Percentiles rank a stretch among this genome's conserved stretches.
phyloP scores from a whole-genome alignment of 208 protist species.

The Crithidia expoeki region DNA sequence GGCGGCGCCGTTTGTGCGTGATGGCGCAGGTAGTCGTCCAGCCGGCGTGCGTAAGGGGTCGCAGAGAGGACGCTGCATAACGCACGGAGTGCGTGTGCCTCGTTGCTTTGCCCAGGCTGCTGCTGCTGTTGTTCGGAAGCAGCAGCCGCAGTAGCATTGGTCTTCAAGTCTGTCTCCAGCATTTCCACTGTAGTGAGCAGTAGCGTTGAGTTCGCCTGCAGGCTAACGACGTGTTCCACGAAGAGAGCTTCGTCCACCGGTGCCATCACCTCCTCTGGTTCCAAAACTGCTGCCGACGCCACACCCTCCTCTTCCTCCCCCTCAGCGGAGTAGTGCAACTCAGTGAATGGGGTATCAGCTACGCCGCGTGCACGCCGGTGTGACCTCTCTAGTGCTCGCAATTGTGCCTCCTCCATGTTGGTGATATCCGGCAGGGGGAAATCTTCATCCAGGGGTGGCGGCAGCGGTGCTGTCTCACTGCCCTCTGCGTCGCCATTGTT shows the following conservation, averaged over 20 bases:
- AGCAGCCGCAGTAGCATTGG: neutral
- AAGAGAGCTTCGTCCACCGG: constrained; percentile 72
- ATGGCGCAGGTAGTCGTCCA: constrained; percentile 36
- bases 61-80: constrained; percentile 14
- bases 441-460: constrained; percentile 52
- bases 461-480: constrained; percentile 23
- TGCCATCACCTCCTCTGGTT: constrained; percentile 51
- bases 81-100: neutral
- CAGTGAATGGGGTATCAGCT: constrained; percentile 2
- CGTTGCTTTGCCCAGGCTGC: constrained; percentile 7
- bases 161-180: constrained; percentile 20
- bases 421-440: constrained; percentile 62
- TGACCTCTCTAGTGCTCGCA: constrained; percentile 35
- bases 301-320: neutral
- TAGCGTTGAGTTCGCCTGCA: constrained; percentile 41
- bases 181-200: constrained; percentile 47
- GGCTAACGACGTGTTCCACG: constrained; percentile 62
- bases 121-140: neutral
- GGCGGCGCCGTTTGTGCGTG: constrained; percentile 16
- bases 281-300: neutral
- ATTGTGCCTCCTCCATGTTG: constrained; percentile 53
- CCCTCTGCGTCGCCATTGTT: constrained; percentile 4
- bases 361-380: constrained; percentile 31
- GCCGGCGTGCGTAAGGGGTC: constrained; percentile 17
- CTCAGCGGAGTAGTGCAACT: constrained; percentile 3